Evolutionary conservation across 2,329 filamentous ascomycete species (phyloP).

Genomic region (Paraphoma sp.): DNA sequence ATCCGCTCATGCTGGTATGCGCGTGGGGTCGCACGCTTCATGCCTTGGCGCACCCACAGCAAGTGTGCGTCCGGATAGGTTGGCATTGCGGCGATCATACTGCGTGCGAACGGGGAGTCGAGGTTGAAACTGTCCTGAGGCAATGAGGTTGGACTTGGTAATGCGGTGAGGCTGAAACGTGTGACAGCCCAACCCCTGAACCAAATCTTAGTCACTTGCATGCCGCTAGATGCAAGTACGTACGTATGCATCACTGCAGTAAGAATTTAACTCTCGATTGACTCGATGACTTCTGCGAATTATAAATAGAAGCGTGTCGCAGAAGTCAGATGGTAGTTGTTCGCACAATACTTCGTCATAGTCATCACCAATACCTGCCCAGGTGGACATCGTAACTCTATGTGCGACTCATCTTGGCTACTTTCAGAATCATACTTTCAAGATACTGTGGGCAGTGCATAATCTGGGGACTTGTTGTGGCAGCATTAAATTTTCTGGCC

Average conservation of each 20-base stretch:
- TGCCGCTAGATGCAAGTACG: neutral
- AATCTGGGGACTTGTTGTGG: too few species aligned
- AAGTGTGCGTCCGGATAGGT: neutral
- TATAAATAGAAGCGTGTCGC: too few species aligned
- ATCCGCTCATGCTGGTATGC: slow-evolving; percentile 1
- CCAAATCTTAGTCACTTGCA: neutral
- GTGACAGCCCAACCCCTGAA: slow-evolving; percentile 14
- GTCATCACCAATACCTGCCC: too few species aligned
- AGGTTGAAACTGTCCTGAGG: slow-evolving; percentile 23
- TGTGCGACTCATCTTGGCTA: too few species aligned
- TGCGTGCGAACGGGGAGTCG: slow-evolving; percentile 1
- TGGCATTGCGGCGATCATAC: neutral
- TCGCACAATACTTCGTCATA: too few species aligned
- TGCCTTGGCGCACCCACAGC: slow-evolving; percentile 6
- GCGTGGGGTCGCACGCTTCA: slow-evolving; percentile 1
- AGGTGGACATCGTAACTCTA: too few species aligned
- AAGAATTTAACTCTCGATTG: too few species aligned
- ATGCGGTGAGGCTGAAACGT: slow-evolving; percentile 20
- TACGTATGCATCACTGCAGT: neutral
- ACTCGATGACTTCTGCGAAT: too few species aligned
- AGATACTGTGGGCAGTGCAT: too few species aligned
- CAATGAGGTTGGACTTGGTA: slow-evolving; percentile 11
- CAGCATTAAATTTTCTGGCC: too few species aligned
- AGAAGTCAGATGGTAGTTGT: too few species aligned
- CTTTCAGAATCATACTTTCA: too few species aligned